Evolutionary conservation across 225 moss, liverwort and hornwort species (phyloP), one percentile per base, ranked within the genome.

Genomic region (Physcomitrellopsis africana): DNA sequence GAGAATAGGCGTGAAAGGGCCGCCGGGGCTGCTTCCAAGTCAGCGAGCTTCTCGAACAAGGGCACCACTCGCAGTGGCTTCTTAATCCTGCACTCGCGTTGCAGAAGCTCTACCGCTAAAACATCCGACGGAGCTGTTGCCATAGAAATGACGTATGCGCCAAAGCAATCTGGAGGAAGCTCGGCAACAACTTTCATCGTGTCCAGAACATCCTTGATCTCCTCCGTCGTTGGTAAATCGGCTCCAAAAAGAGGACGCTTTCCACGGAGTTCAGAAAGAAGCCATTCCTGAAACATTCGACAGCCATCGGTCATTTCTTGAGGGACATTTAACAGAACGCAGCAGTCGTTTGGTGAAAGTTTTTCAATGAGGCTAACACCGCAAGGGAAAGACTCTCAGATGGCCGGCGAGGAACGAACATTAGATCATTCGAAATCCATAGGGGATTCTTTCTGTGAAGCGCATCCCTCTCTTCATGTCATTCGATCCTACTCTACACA

Each of bases 71-170:
- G 92, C 63, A 97, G 73, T 16, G 97, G 97, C 80, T 76, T 91
- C 22, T 84, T 6, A 8, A 97, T 52, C 65, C 85, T 82, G 70
- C 94, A 93, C 67, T 97, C 97, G 11, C 97, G 94, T 77, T 97
- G 97, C 72, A 97, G 73, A 67, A 97, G 97, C 79, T 97, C 97
- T 15, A 97, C 97, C 8, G 83, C 93, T 43, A 97, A 82, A 14
- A 97, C 97, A 68, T 97, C 97, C 17, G 97, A 94, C 8, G 97
- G 77, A 8, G 97, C 92, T 13, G 97, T 97, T 7, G 92, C 92
- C 97, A 97, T 97, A 16, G 97, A 97, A 68, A 97, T 97, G 53
- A 97, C 94, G 17, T 97, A 97, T 13, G 97, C 97, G 67, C 97
- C 97, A 37, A 97, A 97, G 64, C 94, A 94, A 68, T 97, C 97